A percentile compares a stretch with the other conserved stretches of the same genome.
phyloP scores from a whole-genome alignment of 345 rosid genomes.

The Noccaea caerulescens region DNA sequence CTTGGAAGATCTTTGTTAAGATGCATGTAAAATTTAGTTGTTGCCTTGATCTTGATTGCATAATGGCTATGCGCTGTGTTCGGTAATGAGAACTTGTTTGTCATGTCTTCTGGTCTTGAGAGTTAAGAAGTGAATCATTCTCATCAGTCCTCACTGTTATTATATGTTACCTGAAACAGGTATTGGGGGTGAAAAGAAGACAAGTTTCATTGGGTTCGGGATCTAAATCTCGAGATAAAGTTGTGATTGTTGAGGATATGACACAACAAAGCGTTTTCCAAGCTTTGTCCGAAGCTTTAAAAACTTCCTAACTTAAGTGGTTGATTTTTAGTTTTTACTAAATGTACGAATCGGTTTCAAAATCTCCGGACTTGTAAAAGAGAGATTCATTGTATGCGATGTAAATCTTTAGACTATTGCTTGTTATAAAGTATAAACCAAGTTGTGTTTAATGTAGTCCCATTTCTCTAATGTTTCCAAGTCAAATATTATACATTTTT shows the following conservation, averaged over 20 bases:
- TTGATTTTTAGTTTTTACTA: neutral
- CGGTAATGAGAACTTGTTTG: neutral
- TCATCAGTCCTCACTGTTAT: neutral
- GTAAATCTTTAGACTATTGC: conserved; percentile 28
- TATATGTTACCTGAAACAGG: conserved; percentile 49
- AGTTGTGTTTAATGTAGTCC: conserved; percentile 19
- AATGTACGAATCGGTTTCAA: neutral
- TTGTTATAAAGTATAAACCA: conserved; percentile 3
- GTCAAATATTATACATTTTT: no score
- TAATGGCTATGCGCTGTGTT: neutral
- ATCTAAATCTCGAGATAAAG: conserved; percentile 88
- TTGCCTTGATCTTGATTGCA: neutral
- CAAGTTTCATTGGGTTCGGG: conserved; percentile 82
- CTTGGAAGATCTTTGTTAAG: neutral
- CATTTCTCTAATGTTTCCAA: no score
- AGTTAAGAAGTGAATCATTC: neutral
- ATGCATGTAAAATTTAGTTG: neutral
- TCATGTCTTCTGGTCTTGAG: neutral
- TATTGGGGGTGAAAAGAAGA: conserved; percentile 81
- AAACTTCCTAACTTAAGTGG: conserved; percentile 28
- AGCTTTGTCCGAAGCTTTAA: conserved; percentile 61
- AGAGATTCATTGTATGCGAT: conserved; percentile 6
- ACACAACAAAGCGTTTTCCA: conserved; percentile 58
- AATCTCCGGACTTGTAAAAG: neutral
- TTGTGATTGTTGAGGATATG: conserved; percentile 79